These are phyloP conservation scores for Curvularia sp. DNA, from an alignment of 2,329 filamentous ascomycete species.

Conservation along the genomic window DNA sequence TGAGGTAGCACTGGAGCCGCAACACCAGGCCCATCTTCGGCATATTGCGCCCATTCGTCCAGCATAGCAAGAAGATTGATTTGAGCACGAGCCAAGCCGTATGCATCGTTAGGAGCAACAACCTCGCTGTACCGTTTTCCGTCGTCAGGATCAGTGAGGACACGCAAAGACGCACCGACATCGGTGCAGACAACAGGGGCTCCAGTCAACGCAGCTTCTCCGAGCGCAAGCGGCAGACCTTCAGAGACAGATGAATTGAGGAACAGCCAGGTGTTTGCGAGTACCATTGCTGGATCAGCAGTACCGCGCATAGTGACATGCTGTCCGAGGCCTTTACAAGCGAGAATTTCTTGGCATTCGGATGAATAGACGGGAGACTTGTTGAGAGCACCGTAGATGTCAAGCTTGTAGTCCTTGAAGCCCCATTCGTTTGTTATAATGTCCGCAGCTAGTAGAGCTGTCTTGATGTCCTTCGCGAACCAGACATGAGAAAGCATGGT, in stretches of 20 bases:
- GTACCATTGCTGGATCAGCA: conserved; percentile 59
- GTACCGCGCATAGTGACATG: conserved; percentile 63
- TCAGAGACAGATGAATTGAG: conserved; percentile 65
- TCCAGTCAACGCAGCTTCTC: conserved; percentile 64
- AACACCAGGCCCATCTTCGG: conserved; percentile 56
- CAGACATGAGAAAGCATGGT: conserved; percentile 70
- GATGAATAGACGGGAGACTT: conserved; percentile 67
- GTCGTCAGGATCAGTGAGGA: conserved; percentile 61
- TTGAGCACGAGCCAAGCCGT: conserved; percentile 66
- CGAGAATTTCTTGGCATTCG: conserved; percentile 64
- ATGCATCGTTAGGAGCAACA: conserved; percentile 69
- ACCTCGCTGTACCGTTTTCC: conserved; percentile 64
- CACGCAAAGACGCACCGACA: conserved; percentile 62
- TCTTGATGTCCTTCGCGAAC: conserved; percentile 69
- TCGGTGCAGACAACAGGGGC: conserved; percentile 65
- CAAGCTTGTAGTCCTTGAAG: conserved; percentile 68
- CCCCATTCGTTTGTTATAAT: conserved; percentile 71
- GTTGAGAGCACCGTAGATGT: conserved; percentile 69
- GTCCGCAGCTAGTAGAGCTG: conserved; percentile 67
- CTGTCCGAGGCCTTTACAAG: conserved; percentile 60
- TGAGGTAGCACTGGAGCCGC: conserved; percentile 55
- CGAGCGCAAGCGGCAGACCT: conserved; percentile 63
- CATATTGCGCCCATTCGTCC: conserved; percentile 67
- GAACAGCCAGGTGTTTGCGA: conserved; percentile 53
- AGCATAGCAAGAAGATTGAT: conserved; percentile 68